These are phyloP conservation scores for Dactylonectria estremocensis DNA, from an alignment of 2,329 filamentous ascomycete species.

Conservation along the genomic window DNA sequence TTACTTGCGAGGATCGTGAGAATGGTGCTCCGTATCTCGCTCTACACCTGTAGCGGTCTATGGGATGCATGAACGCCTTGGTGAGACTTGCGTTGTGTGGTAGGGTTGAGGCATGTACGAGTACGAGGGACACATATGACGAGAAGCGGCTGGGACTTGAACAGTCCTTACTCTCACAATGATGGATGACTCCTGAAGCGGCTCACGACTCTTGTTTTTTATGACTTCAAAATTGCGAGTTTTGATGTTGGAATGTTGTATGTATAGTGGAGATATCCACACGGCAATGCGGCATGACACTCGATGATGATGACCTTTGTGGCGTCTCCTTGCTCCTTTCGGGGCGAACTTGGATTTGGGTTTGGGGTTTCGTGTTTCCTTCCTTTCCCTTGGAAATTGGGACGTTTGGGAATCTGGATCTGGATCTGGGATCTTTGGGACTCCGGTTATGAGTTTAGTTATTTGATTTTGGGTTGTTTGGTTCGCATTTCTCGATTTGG, in stretches of 20 bases:
- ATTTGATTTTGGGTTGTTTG: neutral
- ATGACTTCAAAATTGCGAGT: slow-evolving; percentile 24
- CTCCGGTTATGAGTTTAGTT: neutral
- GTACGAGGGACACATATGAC: slow-evolving; percentile 22
- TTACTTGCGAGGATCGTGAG: slow-evolving; percentile 53
- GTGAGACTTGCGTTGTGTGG: neutral
- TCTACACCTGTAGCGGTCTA: slow-evolving; percentile 43
- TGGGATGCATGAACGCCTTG: neutral
- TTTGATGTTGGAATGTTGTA: slow-evolving; percentile 32
- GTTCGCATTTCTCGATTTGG: neutral
- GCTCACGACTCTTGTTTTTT: slow-evolving; percentile 40
- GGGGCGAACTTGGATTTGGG: neutral
- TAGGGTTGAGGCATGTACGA: neutral
- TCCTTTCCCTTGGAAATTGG: slow-evolving; percentile 11
- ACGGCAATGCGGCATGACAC: slow-evolving; percentile 43
- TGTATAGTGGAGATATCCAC: slow-evolving; percentile 42
- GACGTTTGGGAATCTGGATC: slow-evolving; percentile 6
- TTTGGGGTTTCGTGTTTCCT: neutral
- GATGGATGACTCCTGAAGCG: slow-evolving; percentile 38
- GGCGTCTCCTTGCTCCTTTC: neutral
- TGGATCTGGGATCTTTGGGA: slow-evolving; percentile 4
- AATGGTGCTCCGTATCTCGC: slow-evolving; percentile 52
- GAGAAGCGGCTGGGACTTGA: slow-evolving; percentile 20
- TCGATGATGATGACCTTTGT: slow-evolving; percentile 32
- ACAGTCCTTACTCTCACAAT: slow-evolving; percentile 21